Evolutionary conservation across 495 filamentous ascomycete species (phyloP).

Genomic region (Hyaloscypha hepaticicola): DNA sequence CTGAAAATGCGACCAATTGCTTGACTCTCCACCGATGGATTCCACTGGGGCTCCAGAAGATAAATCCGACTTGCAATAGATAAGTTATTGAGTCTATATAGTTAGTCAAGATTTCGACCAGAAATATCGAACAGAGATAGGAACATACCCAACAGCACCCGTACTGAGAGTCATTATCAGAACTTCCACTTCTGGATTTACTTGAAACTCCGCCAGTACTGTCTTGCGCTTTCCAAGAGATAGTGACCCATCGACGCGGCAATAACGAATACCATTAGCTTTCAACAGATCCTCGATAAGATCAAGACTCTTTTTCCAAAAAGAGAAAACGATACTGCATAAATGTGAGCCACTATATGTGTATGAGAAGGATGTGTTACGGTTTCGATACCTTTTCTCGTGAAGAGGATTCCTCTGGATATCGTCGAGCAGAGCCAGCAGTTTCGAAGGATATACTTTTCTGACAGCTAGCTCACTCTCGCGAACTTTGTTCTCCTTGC

Average conservation of each 20-base stretch:
- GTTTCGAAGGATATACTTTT: neutral
- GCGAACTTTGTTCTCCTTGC: neutral
- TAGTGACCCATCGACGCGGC: conserved; percentile 41
- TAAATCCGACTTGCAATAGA: conserved; percentile 44
- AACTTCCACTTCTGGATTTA: conserved; percentile 30
- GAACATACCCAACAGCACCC: conserved; percentile 46
- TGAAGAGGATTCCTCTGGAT: neutral
- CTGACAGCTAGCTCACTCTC: neutral
- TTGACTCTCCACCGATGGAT: conserved; percentile 53
- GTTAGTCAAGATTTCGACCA: neutral
- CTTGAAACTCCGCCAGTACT: conserved; percentile 37
- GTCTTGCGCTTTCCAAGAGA: conserved; percentile 31
- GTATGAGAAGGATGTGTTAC: too few relatives aligned
- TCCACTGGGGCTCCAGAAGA: conserved; percentile 55
- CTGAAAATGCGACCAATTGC: conserved; percentile 44
- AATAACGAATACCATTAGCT: conserved; percentile 27
- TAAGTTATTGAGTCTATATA: conserved; percentile 38
- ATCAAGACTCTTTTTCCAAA: conserved; percentile 46
- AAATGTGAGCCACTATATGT: too few relatives aligned
- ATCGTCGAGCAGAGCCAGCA: neutral
- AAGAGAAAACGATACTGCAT: conserved; percentile 50
- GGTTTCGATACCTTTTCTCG: too few relatives aligned
- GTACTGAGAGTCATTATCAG: conserved; percentile 52
- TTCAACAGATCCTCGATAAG: conserved; percentile 32
- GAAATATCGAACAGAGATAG: conserved; percentile 1